A percentile compares a stretch with the other conserved stretches of the same genome.
phyloP scores from a whole-genome alignment of 2,329 filamentous ascomycete genomes.

The Neonectria ditissima region DNA sequence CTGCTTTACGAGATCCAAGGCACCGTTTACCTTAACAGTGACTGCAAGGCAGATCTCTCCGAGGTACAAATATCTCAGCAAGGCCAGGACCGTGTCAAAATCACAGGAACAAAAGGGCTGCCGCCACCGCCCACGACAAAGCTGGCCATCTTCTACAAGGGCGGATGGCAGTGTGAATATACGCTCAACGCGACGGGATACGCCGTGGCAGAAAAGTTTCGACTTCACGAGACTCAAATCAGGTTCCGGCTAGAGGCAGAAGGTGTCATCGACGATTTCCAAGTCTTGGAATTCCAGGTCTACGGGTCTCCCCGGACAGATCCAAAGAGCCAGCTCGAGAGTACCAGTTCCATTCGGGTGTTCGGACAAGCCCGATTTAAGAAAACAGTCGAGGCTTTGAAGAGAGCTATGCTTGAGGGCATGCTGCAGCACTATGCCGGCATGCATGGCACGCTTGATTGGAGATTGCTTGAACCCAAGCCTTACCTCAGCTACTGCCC shows the following conservation, averaged over 20 bases:
- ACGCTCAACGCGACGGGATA: constrained; percentile 61
- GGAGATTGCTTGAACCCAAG: neutral
- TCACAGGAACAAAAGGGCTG: constrained; percentile 55
- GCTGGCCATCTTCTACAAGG: constrained; percentile 62
- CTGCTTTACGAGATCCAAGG: constrained; percentile 63
- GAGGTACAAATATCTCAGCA: constrained; percentile 52
- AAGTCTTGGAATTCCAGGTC: constrained; percentile 26
- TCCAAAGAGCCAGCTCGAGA: neutral
- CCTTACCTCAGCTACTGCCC: neutral
- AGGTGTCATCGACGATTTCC: constrained; percentile 25
- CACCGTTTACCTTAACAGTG: constrained; percentile 60
- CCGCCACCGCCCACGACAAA: constrained; percentile 64
- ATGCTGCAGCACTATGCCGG: neutral
- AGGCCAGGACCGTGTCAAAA: constrained; percentile 51
- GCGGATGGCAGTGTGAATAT: constrained; percentile 60
- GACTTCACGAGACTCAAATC: constrained; percentile 61
- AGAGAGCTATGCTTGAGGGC: neutral
- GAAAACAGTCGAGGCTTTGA: neutral
- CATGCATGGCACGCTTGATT: neutral
- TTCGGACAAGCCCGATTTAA: neutral
- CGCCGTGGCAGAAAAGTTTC: constrained; percentile 60
- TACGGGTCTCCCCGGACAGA: neutral
- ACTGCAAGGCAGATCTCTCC: constrained; percentile 57
- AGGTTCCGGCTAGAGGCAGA: constrained; percentile 53
- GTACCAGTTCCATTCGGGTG: neutral